phyloP scores from a whole-genome alignment of 768 basidiomycete species.

The Tylopilus rubrobrunneus region DNA sequence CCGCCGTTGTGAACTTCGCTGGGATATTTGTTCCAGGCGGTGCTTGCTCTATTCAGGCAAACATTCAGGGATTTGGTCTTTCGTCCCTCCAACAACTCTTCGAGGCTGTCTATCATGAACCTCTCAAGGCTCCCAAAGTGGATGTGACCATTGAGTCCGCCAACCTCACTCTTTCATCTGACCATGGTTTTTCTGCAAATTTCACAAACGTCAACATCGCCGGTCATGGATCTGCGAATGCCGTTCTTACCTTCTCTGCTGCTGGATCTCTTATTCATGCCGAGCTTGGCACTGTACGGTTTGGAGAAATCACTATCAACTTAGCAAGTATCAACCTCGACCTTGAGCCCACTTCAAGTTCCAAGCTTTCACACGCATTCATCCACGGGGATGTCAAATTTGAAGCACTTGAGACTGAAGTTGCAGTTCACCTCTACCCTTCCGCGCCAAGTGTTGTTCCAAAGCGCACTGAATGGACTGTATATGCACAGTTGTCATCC shows the following conservation, averaged over 20 bases:
- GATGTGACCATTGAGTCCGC: slow-evolving; percentile 6
- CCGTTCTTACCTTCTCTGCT: not conserved
- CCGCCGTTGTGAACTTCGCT: not conserved
- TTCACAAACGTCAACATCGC: slow-evolving; percentile 1
- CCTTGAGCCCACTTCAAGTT: slow-evolving; percentile 1
- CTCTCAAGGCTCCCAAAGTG: not conserved
- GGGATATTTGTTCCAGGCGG: not conserved
- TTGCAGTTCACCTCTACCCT: slow-evolving; percentile 3
- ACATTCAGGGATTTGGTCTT: not conserved
- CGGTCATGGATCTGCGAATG: not conserved
- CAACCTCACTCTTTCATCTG: not conserved
- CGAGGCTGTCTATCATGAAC: not conserved
- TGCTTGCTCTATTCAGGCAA: not conserved
- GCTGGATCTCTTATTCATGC: slow-evolving; percentile 1
- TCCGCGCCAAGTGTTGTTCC: not conserved
- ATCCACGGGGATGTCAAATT: slow-evolving; percentile 5
- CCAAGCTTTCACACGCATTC: not conserved
- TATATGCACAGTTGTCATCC: slow-evolving; percentile 1
- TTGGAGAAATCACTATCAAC: not conserved
- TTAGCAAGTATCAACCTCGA: slow-evolving; percentile 5
- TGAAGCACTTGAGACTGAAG: not conserved
- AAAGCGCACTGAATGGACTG: slow-evolving; percentile 3
- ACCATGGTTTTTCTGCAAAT: slow-evolving; percentile 1
- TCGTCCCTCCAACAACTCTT: not conserved
- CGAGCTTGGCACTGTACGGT: not conserved